phyloP scores from a whole-genome alignment of 2,329 filamentous ascomycete genomes.

The Trichoderma pleuroti region DNA sequence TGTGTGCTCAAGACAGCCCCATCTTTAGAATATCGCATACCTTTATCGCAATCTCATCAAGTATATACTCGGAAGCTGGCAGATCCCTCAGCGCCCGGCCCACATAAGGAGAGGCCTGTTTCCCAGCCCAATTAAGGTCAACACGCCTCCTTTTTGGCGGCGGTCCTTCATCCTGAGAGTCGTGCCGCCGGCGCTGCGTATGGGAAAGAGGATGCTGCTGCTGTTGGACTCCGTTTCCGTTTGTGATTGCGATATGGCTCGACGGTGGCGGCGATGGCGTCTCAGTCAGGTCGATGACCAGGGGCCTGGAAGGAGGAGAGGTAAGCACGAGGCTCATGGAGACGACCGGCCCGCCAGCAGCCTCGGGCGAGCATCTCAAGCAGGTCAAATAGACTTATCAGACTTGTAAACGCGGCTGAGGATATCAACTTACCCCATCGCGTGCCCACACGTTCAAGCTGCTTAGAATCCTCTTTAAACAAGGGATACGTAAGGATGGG shows the following conservation, averaged over 20 bases:
- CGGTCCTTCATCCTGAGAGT: conserved; percentile 24
- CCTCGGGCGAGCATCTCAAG: conserved; percentile 8
- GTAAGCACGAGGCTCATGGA: conserved; percentile 20
- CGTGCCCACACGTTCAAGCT: conserved; percentile 12
- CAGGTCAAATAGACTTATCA: background rate
- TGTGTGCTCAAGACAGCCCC: background rate
- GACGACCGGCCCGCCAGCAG: background rate
- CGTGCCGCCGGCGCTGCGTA: background rate
- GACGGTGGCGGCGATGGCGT: conserved; percentile 9
- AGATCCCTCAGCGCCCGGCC: conserved; percentile 27
- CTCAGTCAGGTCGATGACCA: conserved; percentile 18
- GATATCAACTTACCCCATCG: conserved; percentile 18
- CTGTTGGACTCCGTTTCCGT: background rate
- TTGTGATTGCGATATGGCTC: background rate
- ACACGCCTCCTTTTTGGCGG: conserved; percentile 33
- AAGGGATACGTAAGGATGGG: background rate
- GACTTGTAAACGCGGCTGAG: background rate
- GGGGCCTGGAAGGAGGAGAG: conserved; percentile 2
- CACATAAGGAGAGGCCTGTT: conserved; percentile 30
- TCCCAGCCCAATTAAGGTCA: conserved; percentile 19
- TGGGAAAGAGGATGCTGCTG: background rate
- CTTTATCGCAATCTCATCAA: conserved; percentile 30
- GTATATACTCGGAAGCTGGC: conserved; percentile 23
- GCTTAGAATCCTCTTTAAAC: background rate
- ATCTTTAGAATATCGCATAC: conserved; percentile 24